Conservation (phyloP, 2,329 filamentous ascomycete species). For the Xylariaceae sp. region DNA sequence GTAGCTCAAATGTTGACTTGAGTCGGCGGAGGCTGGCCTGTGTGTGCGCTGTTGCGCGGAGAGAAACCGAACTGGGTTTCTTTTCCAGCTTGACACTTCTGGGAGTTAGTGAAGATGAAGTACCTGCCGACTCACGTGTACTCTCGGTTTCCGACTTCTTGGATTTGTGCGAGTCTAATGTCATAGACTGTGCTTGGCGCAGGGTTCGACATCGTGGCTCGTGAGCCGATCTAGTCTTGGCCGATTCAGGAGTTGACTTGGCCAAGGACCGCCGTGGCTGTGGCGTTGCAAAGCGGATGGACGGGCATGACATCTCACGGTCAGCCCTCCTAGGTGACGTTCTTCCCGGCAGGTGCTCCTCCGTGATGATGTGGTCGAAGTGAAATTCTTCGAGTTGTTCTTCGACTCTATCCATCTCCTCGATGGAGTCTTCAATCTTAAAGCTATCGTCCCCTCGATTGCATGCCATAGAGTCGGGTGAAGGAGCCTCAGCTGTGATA, state of each 20-base stretch:
- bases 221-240: conserved; percentile 39
- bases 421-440: conserved; percentile 59
- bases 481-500: conserved; percentile 10
- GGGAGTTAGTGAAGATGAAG: too few relatives aligned
- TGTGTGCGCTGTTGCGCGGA: conserved; percentile 25
- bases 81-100: conserved; percentile 15
- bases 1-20: conserved; percentile 54
- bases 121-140: too few relatives aligned
- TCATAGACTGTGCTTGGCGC: conserved; percentile 41
- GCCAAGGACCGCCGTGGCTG: conserved; percentile 22
- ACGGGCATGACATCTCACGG: conserved; percentile 10
- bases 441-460: conserved; percentile 33
- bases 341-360: conserved; percentile 9
- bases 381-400: conserved; percentile 54
- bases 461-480: conserved; percentile 25
- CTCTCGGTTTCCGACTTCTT: conserved; percentile 5
- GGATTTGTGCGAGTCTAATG: conserved; percentile 30
- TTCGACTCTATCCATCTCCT: conserved; percentile 57
- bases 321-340: conserved; percentile 14
- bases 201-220: conserved; percentile 34
- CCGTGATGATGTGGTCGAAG: conserved; percentile 22
- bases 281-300: conserved; percentile 25
- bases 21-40: conserved; percentile 42
- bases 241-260: conserved; percentile 36
- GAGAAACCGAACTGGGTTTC: conserved; percentile 11